These are phyloP conservation scores for Aspergillus arachidicola DNA, from an alignment of 2,329 filamentous ascomycete genomes.

Conservation along the genomic window DNA sequence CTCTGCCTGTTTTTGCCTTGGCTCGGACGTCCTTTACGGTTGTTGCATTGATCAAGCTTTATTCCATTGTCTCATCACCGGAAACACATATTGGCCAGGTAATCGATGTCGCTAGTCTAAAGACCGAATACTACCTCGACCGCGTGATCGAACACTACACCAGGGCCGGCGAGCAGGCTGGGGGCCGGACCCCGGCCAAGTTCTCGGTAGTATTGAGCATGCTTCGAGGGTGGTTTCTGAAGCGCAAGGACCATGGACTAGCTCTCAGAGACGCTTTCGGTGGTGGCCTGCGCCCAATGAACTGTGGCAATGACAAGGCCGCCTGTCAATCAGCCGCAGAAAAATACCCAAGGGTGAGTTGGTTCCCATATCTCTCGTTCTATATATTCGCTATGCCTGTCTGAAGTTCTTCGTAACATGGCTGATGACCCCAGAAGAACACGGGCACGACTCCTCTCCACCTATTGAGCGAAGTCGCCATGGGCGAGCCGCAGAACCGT, in stretches of 20 bases:
- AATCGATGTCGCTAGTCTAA: constrained; percentile 68
- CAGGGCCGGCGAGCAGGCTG: constrained; percentile 63
- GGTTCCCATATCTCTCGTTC: not conserved
- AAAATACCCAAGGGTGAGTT: not conserved
- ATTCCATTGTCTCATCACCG: constrained; percentile 66
- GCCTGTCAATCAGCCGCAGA: constrained; percentile 9
- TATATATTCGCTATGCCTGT: not conserved
- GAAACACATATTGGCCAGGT: constrained; percentile 70
- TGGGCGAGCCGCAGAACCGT: constrained; percentile 31
- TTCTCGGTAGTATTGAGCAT: constrained; percentile 72
- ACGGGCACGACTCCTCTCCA: constrained; percentile 38
- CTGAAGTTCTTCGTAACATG: not conserved
- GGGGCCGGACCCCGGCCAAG: constrained; percentile 67
- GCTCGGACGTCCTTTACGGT: constrained; percentile 72
- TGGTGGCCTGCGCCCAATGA: constrained; percentile 5
- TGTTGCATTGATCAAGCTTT: constrained; percentile 74
- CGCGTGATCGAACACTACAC: constrained; percentile 70
- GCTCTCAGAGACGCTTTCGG: constrained; percentile 29
- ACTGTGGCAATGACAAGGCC: constrained; percentile 1
- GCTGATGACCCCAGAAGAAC: constrained; percentile 13
- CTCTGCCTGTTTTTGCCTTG: constrained; percentile 70
- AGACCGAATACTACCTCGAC: constrained; percentile 67
- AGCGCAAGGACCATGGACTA: constrained; percentile 46
- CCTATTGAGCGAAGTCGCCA: constrained; percentile 46
- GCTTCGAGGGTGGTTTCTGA: constrained; percentile 69